Evolutionary conservation across 768 basidiomycete species (phyloP), one percentile per base, ranked within the genome.

Genomic region (Pleurotus tuoliensis): DNA sequence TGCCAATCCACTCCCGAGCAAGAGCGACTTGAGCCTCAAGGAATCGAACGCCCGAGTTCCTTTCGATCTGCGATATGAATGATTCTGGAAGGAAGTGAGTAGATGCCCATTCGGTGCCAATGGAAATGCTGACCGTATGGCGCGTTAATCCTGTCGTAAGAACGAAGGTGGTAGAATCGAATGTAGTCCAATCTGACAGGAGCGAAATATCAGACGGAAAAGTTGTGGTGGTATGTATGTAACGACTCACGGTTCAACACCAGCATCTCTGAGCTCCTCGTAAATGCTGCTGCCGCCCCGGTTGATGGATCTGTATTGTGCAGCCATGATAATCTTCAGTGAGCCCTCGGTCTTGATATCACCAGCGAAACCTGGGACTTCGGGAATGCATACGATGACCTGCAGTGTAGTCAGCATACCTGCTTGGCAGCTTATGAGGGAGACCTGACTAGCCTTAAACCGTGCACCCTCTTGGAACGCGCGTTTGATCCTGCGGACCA

Each of bases 91-190:
- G 4, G 2, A n/a, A 5, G 37, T 45, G 46, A 61, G 51, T 8
- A 38, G 30, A 34, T 9, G 8, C 30, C 8, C 40, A 8, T 38
- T 13, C 56, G 13, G 22, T 44, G 41, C 24, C 20, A 11, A 15
- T n/a, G 20, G 12, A 44, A 2, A 13, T 44, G 67, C 81, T 64
- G 58, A 86, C 86, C 71, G 59, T 74, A 68, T 1, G 91, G 88
- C 0, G 87, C 86, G 64, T 94, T 94, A 65, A 95, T 91, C 22
- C 94, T 79, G 66, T 98, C 95, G 67, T 95, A 99, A 1, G 87
- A 76, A 27, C 97, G 82, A 22, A 99, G 78, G 71, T 98, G 94
- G 74, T 91, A 98, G 79, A 97, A 93, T 9, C 87, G 82, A 62
- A 97, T 90, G 67, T 88, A 94, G 56, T 94, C 86, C 72, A 75